Base-by-base conservation (phyloP, 805 yeast species). In the Vanderwaltozyma verrucispora region DNA sequence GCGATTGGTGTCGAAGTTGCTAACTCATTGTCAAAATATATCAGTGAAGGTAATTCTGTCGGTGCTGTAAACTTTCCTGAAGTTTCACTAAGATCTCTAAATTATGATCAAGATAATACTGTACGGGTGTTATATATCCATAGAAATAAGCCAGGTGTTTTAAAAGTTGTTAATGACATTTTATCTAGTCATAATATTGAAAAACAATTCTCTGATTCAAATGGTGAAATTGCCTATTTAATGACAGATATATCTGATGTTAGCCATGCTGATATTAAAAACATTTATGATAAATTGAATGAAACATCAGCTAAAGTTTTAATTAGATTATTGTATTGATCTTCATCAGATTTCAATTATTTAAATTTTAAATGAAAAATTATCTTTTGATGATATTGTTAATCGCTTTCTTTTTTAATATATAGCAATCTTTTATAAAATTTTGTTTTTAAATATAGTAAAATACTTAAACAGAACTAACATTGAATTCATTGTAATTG, bases 11-110 rank as follows among this genome's bases (percentile, higher is more conserved):
- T 88, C 44, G 98, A 89, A 69, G 98, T 89, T 44, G 85, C 80
- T 43, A 70, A 80, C 32, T 78, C 94, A 27, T 72, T 89, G 54
- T 71, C 87, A 48, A 84, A 84, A 60, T 92, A 87, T 69, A 81
- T 89, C 62, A 88, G 87, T 65, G 97, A 89, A 70, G 97, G 97
- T 69, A 71, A 77, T 54, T 82, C 97, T 13, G 75, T 74, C 36
- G 96, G 96, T 54, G 87, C 97, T 8, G 97, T 89, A 42, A 89
- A 89, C 74, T 88, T 92, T 94, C 98, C 98, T 56, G 97, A 92
- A 69, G 96, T 89, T 47, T 67, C 88, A 18, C 72, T 89, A 53
- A 82, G 96, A 67, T 80, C 87, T 25, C 68, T 86, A 48, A 84
- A 86, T 54, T 29, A 29, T 29, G 94, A 84, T 57, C 94, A 85